Evolutionary conservation across 441 rosid species (phyloP).

Genomic region (Populus hybrid): DNA sequence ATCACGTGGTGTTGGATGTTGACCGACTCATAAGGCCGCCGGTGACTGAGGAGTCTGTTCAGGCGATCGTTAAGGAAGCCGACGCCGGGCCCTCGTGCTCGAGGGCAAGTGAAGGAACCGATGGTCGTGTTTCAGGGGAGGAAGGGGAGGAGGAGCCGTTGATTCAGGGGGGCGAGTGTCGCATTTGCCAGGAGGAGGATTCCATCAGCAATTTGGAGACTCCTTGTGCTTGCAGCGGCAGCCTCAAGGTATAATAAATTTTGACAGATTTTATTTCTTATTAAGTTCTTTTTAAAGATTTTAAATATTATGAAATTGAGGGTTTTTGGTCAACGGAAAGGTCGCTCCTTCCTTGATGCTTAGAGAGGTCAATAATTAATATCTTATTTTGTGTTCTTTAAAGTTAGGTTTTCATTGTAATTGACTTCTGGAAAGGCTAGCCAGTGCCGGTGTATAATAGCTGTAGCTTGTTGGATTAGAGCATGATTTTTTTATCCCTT

Average conservation of each 20-base stretch:
- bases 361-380: background rate
- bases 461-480: background rate
- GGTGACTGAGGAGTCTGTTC: slow-evolving; percentile 24
- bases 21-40: slow-evolving; percentile 46
- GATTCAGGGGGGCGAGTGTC: slow-evolving; percentile 74
- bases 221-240: slow-evolving; percentile 91
- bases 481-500: background rate
- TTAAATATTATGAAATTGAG: background rate
- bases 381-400: too few relatives aligned
- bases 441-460: too few relatives aligned
- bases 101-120: slow-evolving; percentile 22
- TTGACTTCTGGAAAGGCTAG: too few relatives aligned
- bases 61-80: slow-evolving; percentile 10
- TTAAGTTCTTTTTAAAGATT: background rate
- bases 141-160: slow-evolving; percentile 51
- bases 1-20: slow-evolving; percentile 59
- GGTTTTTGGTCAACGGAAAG: background rate
- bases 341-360: background rate
- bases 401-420: too few relatives aligned
- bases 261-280: background rate
- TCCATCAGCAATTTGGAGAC: slow-evolving; percentile 62
- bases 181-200: slow-evolving; percentile 96
- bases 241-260: slow-evolving; percentile 57
- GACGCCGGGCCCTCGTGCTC: slow-evolving; percentile 35
- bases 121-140: slow-evolving; percentile 5